Base-by-base conservation (phyloP, 371 early-diverging fungal species). In the Mortierella sp. region DNA sequence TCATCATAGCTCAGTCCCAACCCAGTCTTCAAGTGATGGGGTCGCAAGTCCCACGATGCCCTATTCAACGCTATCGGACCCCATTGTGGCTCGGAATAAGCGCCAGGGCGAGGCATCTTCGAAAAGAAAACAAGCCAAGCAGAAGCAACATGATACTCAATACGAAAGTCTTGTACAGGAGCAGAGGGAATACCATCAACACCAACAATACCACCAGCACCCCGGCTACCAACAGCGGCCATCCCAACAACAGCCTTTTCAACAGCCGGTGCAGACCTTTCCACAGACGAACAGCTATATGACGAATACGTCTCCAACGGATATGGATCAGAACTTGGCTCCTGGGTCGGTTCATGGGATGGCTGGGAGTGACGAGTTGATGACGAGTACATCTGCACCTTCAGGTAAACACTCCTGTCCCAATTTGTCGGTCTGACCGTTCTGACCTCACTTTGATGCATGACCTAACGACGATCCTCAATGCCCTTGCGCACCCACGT, bases 161-260 rank as follows among this genome's bases (percentile, higher is more conserved):
- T 60, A 34, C 34, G 10, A 34, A 34, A 34, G 34, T 51, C 26
- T 51, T 61, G 31, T 31, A 19, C 68, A 61, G 34, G 38, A 31
- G 61, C 62, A 49, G 41, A 54, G 51, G 12, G 46, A 28, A 26
- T 55, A 56, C 21, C 56, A 3, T 0, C 52, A 51, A 21, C 52
- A 54, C 18, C 73, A 76, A 30, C 16, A 5, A 9, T 13, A 28
- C 27, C 59, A 60, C 26, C 31, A 67, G 46, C 60, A 62, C 18
- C 57, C 34, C 24, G 38, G 18, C 24, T 59, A 63, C 24, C 67
- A 54, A 14, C 57, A 48, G 13, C 21, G n/a, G 4, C 59, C 48
- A 23, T 49, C 61, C 66, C 60, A 42, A 51, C 74, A 34, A 58
- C 72, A 68, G 16, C 46, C 24, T 18, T 68, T 53, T 58, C 76